Conservation (phyloP, 1,284 basidiomycete genomes). For the Melampsora larici-populina region DNA sequence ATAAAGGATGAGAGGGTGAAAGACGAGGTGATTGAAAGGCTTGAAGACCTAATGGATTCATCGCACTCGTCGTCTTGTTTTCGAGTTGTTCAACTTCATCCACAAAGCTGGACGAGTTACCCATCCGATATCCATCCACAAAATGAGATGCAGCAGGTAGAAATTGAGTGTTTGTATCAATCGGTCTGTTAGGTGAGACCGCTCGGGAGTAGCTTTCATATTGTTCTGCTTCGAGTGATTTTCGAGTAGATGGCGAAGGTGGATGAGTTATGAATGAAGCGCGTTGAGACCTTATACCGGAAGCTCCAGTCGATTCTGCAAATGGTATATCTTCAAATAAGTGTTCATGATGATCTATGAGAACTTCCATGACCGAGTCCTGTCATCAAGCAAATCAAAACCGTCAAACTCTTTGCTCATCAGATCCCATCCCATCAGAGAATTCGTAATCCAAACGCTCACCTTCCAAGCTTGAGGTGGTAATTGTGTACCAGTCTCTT, state of each 20-base stretch:
- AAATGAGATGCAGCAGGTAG: no score
- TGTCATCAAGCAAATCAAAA: conserved; percentile 51
- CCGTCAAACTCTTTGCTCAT: conserved; percentile 5
- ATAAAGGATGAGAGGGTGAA: background rate
- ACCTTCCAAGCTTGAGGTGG: conserved; percentile 66
- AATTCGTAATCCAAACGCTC: conserved; percentile 58
- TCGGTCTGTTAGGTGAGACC: conserved; percentile 7
- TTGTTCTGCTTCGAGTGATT: conserved; percentile 34
- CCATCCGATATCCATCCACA: no score
- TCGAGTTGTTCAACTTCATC: no score
- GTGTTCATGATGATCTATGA: conserved; percentile 65
- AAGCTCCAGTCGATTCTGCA: conserved; percentile 26
- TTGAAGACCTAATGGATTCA: background rate
- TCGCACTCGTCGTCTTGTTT: no score
- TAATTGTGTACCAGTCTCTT: conserved; percentile 79
- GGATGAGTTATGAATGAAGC: background rate
- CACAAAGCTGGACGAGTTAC: no score
- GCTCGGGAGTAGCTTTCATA: conserved; percentile 37
- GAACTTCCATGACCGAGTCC: conserved; percentile 83
- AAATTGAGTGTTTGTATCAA: background rate
- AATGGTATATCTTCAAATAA: conserved; percentile 53
- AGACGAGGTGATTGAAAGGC: background rate
- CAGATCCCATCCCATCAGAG: no score
- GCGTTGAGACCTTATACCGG: conserved; percentile 7
- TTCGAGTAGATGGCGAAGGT: conserved; percentile 28